phyloP scores from a whole-genome alignment of 208 protist species.

The Acanthamoeba quina region DNA sequence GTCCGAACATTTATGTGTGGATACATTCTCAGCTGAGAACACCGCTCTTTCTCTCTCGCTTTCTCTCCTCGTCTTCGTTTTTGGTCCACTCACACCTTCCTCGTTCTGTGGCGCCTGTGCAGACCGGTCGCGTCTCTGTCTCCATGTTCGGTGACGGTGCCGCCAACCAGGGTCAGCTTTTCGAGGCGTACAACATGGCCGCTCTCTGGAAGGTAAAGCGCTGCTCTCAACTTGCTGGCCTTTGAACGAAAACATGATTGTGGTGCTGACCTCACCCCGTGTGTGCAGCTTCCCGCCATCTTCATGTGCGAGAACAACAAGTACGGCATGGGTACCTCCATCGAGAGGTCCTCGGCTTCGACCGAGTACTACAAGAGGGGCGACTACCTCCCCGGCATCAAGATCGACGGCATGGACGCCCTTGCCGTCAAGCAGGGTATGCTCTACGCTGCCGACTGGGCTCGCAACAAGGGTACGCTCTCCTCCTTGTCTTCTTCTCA shows the following conservation, averaged over 20 bases:
- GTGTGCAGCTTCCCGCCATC: conserved; percentile 92
- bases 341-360: conserved; percentile 93
- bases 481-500: conserved; percentile 79
- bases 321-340: conserved; percentile 98
- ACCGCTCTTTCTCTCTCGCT: not conserved
- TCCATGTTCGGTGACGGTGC: conserved; percentile 98
- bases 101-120: conserved; percentile 80
- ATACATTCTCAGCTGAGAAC: not conserved
- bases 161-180: conserved; percentile 98
- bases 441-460: conserved; percentile 85
- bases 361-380: conserved; percentile 97
- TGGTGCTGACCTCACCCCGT: no score
- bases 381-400: conserved; percentile 97
- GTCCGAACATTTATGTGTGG: not conserved
- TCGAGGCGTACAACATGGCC: conserved; percentile 98
- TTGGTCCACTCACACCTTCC: conserved; percentile 75
- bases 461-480: conserved; percentile 33
- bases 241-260: not conserved
- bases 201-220: conserved; percentile 95
- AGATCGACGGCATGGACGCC: conserved; percentile 98
- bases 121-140: conserved; percentile 93
- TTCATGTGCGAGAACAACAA: conserved; percentile 98
- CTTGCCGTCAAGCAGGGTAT: conserved; percentile 96
- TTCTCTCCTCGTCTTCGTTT: not conserved
- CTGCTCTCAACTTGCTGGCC: conserved; percentile 86